phyloP scores from a whole-genome alignment of 768 basidiomycete species.

The Paxillus involutus region DNA sequence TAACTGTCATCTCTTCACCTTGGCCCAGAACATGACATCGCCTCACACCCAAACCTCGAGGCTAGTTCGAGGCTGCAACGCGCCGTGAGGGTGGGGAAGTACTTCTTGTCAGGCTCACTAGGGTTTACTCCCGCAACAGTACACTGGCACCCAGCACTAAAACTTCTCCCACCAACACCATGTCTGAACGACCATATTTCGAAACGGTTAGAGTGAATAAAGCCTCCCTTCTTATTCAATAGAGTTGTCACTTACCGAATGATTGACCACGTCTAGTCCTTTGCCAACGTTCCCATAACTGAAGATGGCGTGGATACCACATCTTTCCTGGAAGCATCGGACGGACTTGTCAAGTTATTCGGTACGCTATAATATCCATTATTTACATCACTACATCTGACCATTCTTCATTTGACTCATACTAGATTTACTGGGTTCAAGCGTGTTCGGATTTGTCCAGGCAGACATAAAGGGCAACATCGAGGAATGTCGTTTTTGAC shows the following conservation, averaged over 20 bases:
- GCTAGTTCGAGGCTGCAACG: slow-evolving; percentile 32
- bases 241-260: neutral
- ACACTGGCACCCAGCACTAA: neutral
- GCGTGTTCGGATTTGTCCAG: slow-evolving; percentile 74
- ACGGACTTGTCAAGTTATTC: slow-evolving; percentile 77
- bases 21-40: slow-evolving; percentile 19
- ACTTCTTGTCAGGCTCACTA: slow-evolving; percentile 1
- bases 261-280: slow-evolving; percentile 56
- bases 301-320: slow-evolving; percentile 76
- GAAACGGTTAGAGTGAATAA: slow-evolving; percentile 61
- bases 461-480: slow-evolving; percentile 69
- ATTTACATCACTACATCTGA: slow-evolving; percentile 13
- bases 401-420: slow-evolving; percentile 12
- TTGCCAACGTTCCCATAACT: slow-evolving; percentile 79
- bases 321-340: slow-evolving; percentile 83
- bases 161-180: slow-evolving; percentile 13
- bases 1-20: slow-evolving; percentile 18
- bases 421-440: slow-evolving; percentile 64
- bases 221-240: neutral
- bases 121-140: too few relatives aligned
- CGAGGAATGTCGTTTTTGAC: slow-evolving; percentile 41
- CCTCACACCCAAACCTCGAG: too few relatives aligned
- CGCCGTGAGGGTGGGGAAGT: slow-evolving; percentile 6
- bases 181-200: slow-evolving; percentile 52
- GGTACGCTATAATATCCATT: slow-evolving; percentile 41